Conservation (phyloP, 2,329 filamentous ascomycete genomes). For the Aspergillus luchuensis region DNA sequence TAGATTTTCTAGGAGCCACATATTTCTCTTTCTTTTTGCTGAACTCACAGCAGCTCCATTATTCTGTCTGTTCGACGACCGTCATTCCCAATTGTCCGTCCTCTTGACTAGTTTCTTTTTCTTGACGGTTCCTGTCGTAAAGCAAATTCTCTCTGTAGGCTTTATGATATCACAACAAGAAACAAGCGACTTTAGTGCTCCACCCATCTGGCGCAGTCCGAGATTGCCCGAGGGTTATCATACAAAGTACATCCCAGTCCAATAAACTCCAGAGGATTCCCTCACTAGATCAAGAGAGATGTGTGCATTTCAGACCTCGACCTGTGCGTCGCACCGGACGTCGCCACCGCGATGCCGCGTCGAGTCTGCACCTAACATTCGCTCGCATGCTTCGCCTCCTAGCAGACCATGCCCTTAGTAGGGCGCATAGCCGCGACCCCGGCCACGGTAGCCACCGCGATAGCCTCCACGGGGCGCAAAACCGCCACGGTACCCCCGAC, state of each 20-base stretch:
- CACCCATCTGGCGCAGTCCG: constrained; percentile 24
- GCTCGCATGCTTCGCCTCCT: constrained; percentile 1
- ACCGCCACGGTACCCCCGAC: constrained; percentile 53
- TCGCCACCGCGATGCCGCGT: constrained; percentile 8
- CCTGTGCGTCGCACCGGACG: background rate
- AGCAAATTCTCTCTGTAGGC: constrained; percentile 6
- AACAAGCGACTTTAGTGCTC: constrained; percentile 19
- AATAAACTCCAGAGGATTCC: constrained; percentile 33
- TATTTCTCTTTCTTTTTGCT: no score
- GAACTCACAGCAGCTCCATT: no score
- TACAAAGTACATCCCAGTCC: constrained; percentile 32
- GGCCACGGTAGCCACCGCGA: constrained; percentile 55
- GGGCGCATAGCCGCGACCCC: constrained; percentile 49
- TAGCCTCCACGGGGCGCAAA: constrained; percentile 60
- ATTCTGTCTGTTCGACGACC: background rate
- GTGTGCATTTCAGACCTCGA: background rate
- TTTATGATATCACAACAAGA: constrained; percentile 25
- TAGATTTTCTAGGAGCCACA: no score
- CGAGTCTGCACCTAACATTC: constrained; percentile 5
- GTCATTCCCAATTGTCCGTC: background rate
- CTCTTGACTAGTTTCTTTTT: background rate
- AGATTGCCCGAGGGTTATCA: constrained; percentile 35
- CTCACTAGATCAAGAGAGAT: constrained; percentile 17
- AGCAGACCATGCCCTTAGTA: constrained; percentile 36
- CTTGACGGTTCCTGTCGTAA: background rate